A percentile compares a stretch with the other conserved stretches of the same genome.
These are phyloP conservation scores for Fonsecaea pugnacius DNA, from an alignment of 2,329 filamentous ascomycete genomes.

Conservation along the genomic window DNA sequence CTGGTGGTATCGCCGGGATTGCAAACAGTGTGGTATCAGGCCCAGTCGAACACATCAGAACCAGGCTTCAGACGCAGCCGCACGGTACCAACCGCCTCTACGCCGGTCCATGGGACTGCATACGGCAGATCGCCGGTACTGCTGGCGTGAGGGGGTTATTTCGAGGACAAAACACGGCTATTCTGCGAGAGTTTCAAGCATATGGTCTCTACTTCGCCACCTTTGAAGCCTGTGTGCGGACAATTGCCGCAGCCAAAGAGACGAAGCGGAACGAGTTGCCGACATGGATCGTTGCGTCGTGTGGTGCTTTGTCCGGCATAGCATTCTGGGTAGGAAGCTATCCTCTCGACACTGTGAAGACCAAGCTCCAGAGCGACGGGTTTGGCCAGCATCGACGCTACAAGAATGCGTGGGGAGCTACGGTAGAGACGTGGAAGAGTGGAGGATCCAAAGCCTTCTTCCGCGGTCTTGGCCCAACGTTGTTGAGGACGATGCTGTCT, in stretches of 20 bases:
- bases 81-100: slow-evolving; percentile 17
- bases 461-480: slow-evolving; percentile 23
- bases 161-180: slow-evolving; percentile 20
- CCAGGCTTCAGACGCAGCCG: slow-evolving; percentile 25
- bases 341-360: slow-evolving; percentile 31
- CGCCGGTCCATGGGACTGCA: slow-evolving; percentile 24
- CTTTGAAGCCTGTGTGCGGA: slow-evolving; percentile 23
- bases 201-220: slow-evolving; percentile 25
- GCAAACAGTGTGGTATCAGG: slow-evolving; percentile 25
- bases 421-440: slow-evolving; percentile 18
- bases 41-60: slow-evolving; percentile 28
- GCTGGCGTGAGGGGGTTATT: slow-evolving; percentile 20
- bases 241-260: neutral
- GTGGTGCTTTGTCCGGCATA: slow-evolving; percentile 23
- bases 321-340: slow-evolving; percentile 31
- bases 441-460: slow-evolving; percentile 21
- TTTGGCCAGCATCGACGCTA: slow-evolving; percentile 23
- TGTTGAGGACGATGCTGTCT: slow-evolving; percentile 27
- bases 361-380: slow-evolving; percentile 22
- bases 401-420: slow-evolving; percentile 15
- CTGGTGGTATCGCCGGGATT: slow-evolving; percentile 20
- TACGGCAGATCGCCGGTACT: slow-evolving; percentile 4
- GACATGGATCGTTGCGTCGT: slow-evolving; percentile 12
- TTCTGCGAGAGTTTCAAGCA: slow-evolving; percentile 24
- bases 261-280: slow-evolving; percentile 17